Base-by-base conservation (phyloP, 2,329 filamentous ascomycete species). In the Cladosporium sp. region DNA sequence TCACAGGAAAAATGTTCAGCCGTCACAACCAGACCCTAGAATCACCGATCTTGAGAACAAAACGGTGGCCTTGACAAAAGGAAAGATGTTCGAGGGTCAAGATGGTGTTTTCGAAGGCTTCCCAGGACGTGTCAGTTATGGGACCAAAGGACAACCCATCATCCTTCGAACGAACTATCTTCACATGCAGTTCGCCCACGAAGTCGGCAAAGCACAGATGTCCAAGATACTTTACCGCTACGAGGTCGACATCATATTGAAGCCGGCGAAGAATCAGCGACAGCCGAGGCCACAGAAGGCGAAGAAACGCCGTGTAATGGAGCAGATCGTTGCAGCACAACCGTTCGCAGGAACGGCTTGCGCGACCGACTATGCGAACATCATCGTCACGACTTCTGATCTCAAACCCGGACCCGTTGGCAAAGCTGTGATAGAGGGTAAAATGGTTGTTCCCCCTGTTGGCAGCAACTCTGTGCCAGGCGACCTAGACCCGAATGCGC, bases 241-340 rank as follows among this genome's bases (percentile, higher is more conserved):
- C 51, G 64, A 66, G 27, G 55, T 77, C 16, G 53, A 55, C 1
- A 59, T 62, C n/a, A 57, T 63, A 3, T 36, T 62, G n/a, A n/a
- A n/a, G 20, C 61, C 62, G 35, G 5, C 22, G 9, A 27, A 27
- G 9, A 7, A n/a, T 7, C 32, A n/a, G 7, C 11, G n/a, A 32
- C 32, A 15, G 32, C 32, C 32, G 32, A 4, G 9, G 22, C 22
- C 5, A 27, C 22, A 27, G 22, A 72, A 71, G 46, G 68, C 68
- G 29, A 78, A 74, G 61, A 73, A 68, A 30, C 69, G 69, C 36
- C 72, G 72, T 4, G 65, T 80, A 4, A 65, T 82, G 13, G 63
- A 75, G 13, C 58, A 76, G 18, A 57, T 82, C 1, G 42, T 73
- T 7, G 45, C 60, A n/a, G 53, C 60, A 2, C 49, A 57, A 0